These are phyloP conservation scores for Lactifluus echinatus DNA, from an alignment of 768 basidiomycete species.

Conservation along the genomic window DNA sequence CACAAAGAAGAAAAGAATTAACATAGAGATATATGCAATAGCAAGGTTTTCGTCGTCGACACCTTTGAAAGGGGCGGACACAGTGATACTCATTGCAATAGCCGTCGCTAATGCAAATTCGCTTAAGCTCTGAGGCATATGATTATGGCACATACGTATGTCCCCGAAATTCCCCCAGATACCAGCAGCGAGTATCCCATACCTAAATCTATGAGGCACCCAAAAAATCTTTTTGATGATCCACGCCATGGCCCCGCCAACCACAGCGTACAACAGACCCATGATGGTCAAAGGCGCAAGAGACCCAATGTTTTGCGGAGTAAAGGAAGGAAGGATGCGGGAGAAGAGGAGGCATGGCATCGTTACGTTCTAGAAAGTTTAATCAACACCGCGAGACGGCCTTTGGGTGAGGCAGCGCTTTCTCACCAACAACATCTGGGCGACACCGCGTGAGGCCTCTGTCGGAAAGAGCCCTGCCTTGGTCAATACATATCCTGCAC, in stretches of 20 bases:
- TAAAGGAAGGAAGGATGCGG: slow-evolving; percentile 61
- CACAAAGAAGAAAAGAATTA: slow-evolving; percentile 54
- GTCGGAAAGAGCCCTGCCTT: slow-evolving; percentile 53
- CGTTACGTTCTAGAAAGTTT: slow-evolving; percentile 39
- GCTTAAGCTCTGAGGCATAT: background rate
- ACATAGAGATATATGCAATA: slow-evolving; percentile 57
- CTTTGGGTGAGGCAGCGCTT: background rate
- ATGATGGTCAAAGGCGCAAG: slow-evolving; percentile 56
- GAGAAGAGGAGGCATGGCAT: slow-evolving; percentile 62
- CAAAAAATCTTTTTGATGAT: slow-evolving; percentile 56
- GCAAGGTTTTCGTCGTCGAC: slow-evolving; percentile 48
- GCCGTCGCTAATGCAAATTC: slow-evolving; percentile 42
- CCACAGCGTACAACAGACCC: slow-evolving; percentile 47
- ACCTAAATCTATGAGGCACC: slow-evolving; percentile 70
- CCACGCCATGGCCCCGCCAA: slow-evolving; percentile 49
- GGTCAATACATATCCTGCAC: slow-evolving; percentile 48
- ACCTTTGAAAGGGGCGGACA: slow-evolving; percentile 53
- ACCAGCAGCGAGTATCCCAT: slow-evolving; percentile 61
- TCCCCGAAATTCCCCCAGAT: slow-evolving; percentile 65
- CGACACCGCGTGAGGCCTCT: slow-evolving; percentile 48
- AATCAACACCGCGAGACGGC: background rate
- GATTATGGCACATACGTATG: slow-evolving; percentile 42
- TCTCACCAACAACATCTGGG: slow-evolving; percentile 49
- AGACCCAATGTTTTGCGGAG: slow-evolving; percentile 43
- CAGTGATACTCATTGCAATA: slow-evolving; percentile 55